These are phyloP conservation scores for Teunomyces tritomae DNA, from an alignment of 805 yeast genomes.

Conservation along the genomic window DNA sequence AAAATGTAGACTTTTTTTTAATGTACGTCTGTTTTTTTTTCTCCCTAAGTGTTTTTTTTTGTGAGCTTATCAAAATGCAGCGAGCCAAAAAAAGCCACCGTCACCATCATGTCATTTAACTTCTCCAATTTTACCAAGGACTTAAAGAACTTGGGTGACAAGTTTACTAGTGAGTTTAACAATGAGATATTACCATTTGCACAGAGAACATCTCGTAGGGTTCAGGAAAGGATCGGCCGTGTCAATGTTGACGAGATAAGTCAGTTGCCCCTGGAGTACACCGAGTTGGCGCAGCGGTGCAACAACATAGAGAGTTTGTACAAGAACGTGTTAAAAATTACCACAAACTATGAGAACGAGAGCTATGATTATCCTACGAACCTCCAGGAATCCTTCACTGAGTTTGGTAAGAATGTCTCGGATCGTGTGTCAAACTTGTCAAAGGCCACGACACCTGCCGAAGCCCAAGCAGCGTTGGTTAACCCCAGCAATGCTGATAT, in stretches of 20 bases:
- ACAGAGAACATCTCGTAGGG: slow-evolving; percentile 72
- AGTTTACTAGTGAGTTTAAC: slow-evolving; percentile 54
- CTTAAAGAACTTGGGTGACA: slow-evolving; percentile 39
- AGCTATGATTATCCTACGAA: slow-evolving; percentile 82
- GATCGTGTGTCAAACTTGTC: slow-evolving; percentile 65
- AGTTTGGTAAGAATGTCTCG: slow-evolving; percentile 64
- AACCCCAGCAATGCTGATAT: slow-evolving; percentile 41
- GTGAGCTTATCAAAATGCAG: background rate
- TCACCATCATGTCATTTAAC: slow-evolving; percentile 38
- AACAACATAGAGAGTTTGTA: slow-evolving; percentile 41
- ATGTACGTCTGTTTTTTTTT: background rate
- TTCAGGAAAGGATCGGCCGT: slow-evolving; percentile 77
- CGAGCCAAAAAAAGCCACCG: background rate
- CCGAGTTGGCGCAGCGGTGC: slow-evolving; percentile 42
- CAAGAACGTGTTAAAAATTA: slow-evolving; percentile 41
- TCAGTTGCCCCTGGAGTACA: slow-evolving; percentile 79
- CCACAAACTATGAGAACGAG: slow-evolving; percentile 64
- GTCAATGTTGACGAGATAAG: slow-evolving; percentile 64
- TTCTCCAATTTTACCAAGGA: slow-evolving; percentile 42
- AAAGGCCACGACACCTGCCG: slow-evolving; percentile 72
- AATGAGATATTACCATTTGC: slow-evolving; percentile 60
- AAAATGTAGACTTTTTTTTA: background rate
- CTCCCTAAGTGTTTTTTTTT: background rate
- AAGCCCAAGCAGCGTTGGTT: slow-evolving; percentile 71
- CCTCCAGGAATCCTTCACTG: slow-evolving; percentile 70